Conservation (phyloP, 805 yeast genomes). For the Kodamaea nitidulidarum region DNA sequence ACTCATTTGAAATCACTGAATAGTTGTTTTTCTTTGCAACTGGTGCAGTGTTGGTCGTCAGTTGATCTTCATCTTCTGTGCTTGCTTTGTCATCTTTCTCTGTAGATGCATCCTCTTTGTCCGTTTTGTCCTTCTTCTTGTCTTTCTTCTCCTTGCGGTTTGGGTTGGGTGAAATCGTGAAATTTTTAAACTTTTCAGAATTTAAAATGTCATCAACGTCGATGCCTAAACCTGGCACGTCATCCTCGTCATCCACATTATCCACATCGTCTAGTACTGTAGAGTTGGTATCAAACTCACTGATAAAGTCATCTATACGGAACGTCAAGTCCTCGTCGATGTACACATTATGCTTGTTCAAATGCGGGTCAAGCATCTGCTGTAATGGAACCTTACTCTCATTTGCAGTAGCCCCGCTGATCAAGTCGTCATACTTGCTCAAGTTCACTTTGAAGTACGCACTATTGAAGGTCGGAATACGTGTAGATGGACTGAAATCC, state of each 20-base stretch:
- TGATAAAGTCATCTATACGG: constrained; percentile 33
- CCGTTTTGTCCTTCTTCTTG: neutral
- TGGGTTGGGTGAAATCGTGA: constrained; percentile 19
- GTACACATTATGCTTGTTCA: constrained; percentile 21
- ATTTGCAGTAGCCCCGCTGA: constrained; percentile 4
- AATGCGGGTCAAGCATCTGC: constrained; percentile 15
- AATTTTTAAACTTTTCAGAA: constrained; percentile 35
- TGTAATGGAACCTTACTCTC: constrained; percentile 9
- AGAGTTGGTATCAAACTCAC: constrained; percentile 18
- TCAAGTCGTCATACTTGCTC: constrained; percentile 32
- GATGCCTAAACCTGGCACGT: constrained; percentile 38
- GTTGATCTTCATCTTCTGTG: neutral
- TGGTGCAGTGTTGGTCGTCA: neutral
- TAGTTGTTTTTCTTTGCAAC: constrained; percentile 16
- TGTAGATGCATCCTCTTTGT: neutral
- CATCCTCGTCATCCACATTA: constrained; percentile 32
- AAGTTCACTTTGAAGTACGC: constrained; percentile 31
- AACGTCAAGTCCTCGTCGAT: constrained; percentile 32
- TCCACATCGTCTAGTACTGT: constrained; percentile 26
- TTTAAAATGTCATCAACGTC: constrained; percentile 42
- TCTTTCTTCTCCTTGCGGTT: neutral
- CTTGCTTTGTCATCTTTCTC: neutral
- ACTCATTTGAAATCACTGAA: constrained; percentile 17
- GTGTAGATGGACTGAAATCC: constrained; percentile 18
- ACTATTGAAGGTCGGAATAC: constrained; percentile 35